A percentile compares a stretch with the other conserved stretches of the same genome.
Evolutionary conservation across 1,284 basidiomycete species (phyloP).

Genomic region (Amylostereum chailletii): DNA sequence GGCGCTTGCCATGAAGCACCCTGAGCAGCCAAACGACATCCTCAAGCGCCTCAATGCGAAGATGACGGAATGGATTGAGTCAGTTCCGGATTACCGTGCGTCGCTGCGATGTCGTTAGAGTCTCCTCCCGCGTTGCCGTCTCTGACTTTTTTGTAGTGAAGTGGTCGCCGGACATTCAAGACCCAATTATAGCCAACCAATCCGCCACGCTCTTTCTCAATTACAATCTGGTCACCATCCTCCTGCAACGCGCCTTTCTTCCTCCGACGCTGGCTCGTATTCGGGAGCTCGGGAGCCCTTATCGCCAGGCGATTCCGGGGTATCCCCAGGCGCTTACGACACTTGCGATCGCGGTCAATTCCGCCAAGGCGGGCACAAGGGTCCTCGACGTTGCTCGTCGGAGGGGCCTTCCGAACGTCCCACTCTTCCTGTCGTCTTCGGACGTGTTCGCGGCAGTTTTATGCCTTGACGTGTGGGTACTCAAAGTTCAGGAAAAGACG

Average conservation of each 20-base stretch:
- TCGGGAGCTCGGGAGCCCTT: constrained; percentile 15
- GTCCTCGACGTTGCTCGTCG: constrained; percentile 37
- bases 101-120: constrained; percentile 1
- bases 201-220: constrained; percentile 59
- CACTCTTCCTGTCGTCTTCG: constrained; percentile 17
- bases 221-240: constrained; percentile 65
- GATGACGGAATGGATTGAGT: constrained; percentile 65
- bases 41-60: constrained; percentile 64
- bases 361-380: constrained; percentile 53
- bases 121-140: constrained; percentile 2
- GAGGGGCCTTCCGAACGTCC: constrained; percentile 27
- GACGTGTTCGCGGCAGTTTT: constrained; percentile 19
- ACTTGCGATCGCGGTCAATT: constrained; percentile 57
- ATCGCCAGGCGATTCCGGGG: constrained; percentile 15
- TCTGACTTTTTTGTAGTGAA: constrained; percentile 33
- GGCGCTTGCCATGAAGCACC: constrained; percentile 36
- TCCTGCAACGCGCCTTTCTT: constrained; percentile 74
- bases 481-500: constrained; percentile 16
- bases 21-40: constrained; percentile 47
- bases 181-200: constrained; percentile 52
- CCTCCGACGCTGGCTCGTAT: constrained; percentile 24
- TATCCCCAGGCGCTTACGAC: constrained; percentile 34
- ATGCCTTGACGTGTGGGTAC: constrained; percentile 21
- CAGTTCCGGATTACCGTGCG: constrained; percentile 62
- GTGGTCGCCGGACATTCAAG: constrained; percentile 57